Conservation (phyloP, 2,329 filamentous ascomycete genomes). For the Phyllosticta citrichinensis region DNA sequence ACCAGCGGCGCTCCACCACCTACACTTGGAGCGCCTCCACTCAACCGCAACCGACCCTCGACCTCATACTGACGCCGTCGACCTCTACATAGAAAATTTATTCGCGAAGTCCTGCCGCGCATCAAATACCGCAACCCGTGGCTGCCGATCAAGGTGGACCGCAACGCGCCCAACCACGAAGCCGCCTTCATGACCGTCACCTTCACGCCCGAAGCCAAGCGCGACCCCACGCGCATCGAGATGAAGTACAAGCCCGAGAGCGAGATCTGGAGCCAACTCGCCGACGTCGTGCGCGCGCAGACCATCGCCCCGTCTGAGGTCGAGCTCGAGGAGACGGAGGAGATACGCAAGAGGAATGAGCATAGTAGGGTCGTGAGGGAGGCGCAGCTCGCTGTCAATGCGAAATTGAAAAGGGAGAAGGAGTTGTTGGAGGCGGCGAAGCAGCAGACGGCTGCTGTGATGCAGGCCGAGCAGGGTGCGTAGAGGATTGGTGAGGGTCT, state of each 20-base stretch:
- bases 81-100: slow-evolving; percentile 64
- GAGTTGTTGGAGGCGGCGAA: slow-evolving; percentile 37
- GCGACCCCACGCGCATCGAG: slow-evolving; percentile 32
- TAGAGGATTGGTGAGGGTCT: background rate
- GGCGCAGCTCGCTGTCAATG: slow-evolving; percentile 42
- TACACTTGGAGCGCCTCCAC: background rate
- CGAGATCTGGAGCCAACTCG: slow-evolving; percentile 53
- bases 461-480: background rate
- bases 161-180: slow-evolving; percentile 42
- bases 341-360: slow-evolving; percentile 45
- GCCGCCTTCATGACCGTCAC: slow-evolving; percentile 57
- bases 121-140: slow-evolving; percentile 92
- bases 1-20: background rate
- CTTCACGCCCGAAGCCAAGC: slow-evolving; percentile 26
- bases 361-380: slow-evolving; percentile 46
- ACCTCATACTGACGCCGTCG: slow-evolving; percentile 29
- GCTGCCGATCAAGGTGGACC: slow-evolving; percentile 72
- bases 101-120: slow-evolving; percentile 68
- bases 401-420: slow-evolving; percentile 53
- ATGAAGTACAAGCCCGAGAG: slow-evolving; percentile 54
- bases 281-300: slow-evolving; percentile 52
- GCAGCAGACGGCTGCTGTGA: background rate
- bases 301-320: slow-evolving; percentile 47
- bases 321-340: slow-evolving; percentile 49
- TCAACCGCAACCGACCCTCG: slow-evolving; percentile 10